Evolutionary conservation across 441 rosid species (phyloP), one percentile per base, ranked within the genome.

Genomic region (Eutrema salsugineum): DNA sequence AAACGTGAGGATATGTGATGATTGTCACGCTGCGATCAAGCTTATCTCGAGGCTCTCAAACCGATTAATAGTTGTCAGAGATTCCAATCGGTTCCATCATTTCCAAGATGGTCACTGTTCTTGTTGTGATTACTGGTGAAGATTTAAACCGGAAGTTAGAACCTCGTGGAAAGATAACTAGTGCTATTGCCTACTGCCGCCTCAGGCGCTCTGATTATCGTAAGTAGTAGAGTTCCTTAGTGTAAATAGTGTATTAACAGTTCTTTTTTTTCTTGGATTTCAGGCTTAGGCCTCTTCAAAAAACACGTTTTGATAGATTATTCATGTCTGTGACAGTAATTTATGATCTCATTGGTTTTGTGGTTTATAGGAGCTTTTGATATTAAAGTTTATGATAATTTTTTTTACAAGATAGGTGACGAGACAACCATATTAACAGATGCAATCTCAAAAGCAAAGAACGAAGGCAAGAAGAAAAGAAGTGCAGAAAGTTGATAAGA

Each of bases 11-110:
- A 88, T 91, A 61, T 94, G 97, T 70, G 91, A 83, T 68, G 97
- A 94, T 73, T 94, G 97, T 84, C 96, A 91, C 82, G 78, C 85
- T 61, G 95, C 96, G n/a, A 85, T 86, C 39, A 90, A 84, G 75
- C 83, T 88, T 68, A 85, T 91, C 74, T 85, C 98, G 0, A 87
- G 75, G 75, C 67, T 84, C 44, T 80, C 83, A 16, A 77, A 76
- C 55, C 83, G 93, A 61, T 67, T 55, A 30, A 85, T 93, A 60
- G 85, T 89, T 58, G 86, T 91, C 61, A 84, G 97, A 82, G 97
- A 93, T 76, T 81, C 86, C 59, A 88, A 83, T 72, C 87, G 91
- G 63, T 93, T 93, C 76, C 97, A 93, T 74, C 88, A 79, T 77
- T 91, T 91, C 77, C 79, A 22, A 66, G 84, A 83, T 68, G 97